Conservation (phyloP, 257 asterid species). For the Craterostigma plantagineum region DNA sequence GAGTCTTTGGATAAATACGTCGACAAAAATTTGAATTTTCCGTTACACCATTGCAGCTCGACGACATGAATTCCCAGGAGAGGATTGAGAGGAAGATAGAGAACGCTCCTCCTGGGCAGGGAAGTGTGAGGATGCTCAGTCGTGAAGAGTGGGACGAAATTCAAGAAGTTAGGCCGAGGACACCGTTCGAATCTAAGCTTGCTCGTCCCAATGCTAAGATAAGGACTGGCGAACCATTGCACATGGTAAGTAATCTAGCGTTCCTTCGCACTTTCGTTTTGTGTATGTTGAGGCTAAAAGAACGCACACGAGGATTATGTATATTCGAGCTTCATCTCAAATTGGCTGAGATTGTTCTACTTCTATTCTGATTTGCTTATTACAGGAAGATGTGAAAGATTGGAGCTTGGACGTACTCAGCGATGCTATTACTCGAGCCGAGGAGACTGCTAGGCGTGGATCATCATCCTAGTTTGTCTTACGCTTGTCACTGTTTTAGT, state of each 20-base stretch:
- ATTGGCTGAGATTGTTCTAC: too few relatives aligned
- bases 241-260: slow-evolving; percentile 22
- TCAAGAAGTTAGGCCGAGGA: slow-evolving; percentile 62
- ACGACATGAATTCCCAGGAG: slow-evolving; percentile 61
- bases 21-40: not conserved
- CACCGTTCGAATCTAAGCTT: slow-evolving; percentile 73
- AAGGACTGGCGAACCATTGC: slow-evolving; percentile 37
- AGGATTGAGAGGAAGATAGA: slow-evolving; percentile 50
- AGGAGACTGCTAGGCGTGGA: slow-evolving; percentile 50
- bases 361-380: not conserved
- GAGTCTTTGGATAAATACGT: not conserved
- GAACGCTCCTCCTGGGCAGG: slow-evolving; percentile 84
- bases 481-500: too few relatives aligned
- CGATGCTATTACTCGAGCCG: slow-evolving; percentile 67
- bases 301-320: too few relatives aligned
- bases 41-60: slow-evolving; percentile 32
- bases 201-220: slow-evolving; percentile 60
- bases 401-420: slow-evolving; percentile 71
- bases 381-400: slow-evolving; percentile 76
- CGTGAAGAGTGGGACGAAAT: slow-evolving; percentile 86
- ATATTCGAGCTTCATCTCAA: too few relatives aligned
- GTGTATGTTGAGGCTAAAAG: too few relatives aligned
- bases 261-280: not conserved
- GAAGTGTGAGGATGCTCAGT: slow-evolving; percentile 75
- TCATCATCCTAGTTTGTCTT: slow-evolving; percentile 6